Percentiles rank a stretch among this genome's conserved stretches.
These are phyloP conservation scores for Penicillium dipodomyicola DNA, from an alignment of 495 filamentous ascomycete genomes.

Conservation along the genomic window DNA sequence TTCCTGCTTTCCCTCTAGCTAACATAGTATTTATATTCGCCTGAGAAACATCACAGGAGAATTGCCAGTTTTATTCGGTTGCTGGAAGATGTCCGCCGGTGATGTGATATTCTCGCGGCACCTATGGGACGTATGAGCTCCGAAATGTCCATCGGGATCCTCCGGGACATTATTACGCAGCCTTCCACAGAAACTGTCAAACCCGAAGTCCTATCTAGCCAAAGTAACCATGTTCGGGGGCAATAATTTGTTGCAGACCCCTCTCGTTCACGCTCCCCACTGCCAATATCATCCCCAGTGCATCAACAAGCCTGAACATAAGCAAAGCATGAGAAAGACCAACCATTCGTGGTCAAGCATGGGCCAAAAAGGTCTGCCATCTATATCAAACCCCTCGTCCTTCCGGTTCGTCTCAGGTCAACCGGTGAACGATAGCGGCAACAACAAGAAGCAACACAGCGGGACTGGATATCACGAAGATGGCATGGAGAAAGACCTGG, in stretches of 20 bases:
- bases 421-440: not conserved
- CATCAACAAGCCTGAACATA: not conserved
- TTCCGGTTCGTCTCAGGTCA: too few species aligned
- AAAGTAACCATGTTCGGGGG: not conserved
- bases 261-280: not conserved
- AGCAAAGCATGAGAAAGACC: not conserved
- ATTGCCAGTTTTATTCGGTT: not conserved
- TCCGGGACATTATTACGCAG: not conserved
- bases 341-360: not conserved
- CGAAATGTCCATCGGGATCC: not conserved
- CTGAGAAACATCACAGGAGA: not conserved
- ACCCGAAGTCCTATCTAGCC: slow-evolving; percentile 1
- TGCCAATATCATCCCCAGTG: not conserved
- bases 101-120: not conserved
- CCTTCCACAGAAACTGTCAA: slow-evolving; percentile 4
- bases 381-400: too few species aligned
- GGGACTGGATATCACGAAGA: not conserved
- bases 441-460: not conserved
- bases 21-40: not conserved
- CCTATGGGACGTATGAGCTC: not conserved
- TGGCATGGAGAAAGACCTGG: not conserved
- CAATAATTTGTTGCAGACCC: not conserved
- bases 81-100: not conserved
- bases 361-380: too few species aligned
- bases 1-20: too few species aligned